Evolutionary conservation across 129 eudicot genomes (phyloP), one percentile per base, ranked within the genome.

Genomic region (Flaveria robusta): DNA sequence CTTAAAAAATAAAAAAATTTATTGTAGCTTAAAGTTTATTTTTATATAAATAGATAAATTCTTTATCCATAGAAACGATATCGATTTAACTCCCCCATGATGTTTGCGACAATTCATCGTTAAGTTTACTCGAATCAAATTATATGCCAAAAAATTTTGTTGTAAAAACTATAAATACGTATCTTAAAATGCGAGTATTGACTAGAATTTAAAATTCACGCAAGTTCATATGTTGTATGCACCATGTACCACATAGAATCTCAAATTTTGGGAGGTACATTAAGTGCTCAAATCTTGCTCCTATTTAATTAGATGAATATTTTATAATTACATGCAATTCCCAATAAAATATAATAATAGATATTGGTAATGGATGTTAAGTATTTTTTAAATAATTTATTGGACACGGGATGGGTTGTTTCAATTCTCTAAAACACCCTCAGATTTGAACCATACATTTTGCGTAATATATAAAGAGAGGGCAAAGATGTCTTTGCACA

Each of bases 201-300:
- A 56, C 12, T 46, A 13, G 4, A 46, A 46, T 46, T 74, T 60
- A 43, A 45, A 49, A 16, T 50, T 70, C 66, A 60, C 71, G 59
- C 22, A 60, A 71, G 29, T 60, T 78, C 54, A 78, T 43, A 70
- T 59, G 45, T 63, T 78, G 82, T 39, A 79, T 79, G 73, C 22
- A 49, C 66, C 27, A 14, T 50, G 46, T 39, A 51, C 47, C 64
- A 26, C 49, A 47, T 22, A 59, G 49, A 72, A 52, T 72, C 79
- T 79, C 15, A 65, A 79, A 65, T 24, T 79, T 54, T 51, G 78
- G 56, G 69, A 74, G 26, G 73, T 74, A 72, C 68, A 79, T 37
- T 79, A 64, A 79, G 68, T 72, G 79, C 74, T 51, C 79, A 65
- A 79, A 79, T 79, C 79, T 79, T 64, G 74, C 46, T 27, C 10